These are phyloP conservation scores for Hyphochytrium catenoides DNA, from an alignment of 352 stramenopile genomes.

Conservation along the genomic window DNA sequence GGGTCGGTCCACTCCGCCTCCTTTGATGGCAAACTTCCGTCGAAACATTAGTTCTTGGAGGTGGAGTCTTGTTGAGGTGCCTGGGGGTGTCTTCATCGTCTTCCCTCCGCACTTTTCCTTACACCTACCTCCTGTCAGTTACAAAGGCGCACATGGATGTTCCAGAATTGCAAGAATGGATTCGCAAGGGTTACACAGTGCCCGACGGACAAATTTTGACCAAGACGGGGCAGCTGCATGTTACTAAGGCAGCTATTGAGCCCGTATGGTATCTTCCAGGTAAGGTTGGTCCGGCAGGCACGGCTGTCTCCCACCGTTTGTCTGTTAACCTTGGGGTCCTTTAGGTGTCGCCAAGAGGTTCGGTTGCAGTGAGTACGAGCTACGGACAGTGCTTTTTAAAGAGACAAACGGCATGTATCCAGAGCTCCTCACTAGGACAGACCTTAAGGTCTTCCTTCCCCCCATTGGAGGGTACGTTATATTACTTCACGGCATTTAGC, in stretches of 20 bases:
- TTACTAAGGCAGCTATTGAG: constrained; percentile 94
- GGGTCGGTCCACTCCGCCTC: background rate
- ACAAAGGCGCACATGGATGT: constrained; percentile 94
- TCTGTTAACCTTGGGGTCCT: too few relatives aligned
- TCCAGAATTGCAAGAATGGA: constrained; percentile 89
- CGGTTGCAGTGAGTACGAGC: constrained; percentile 76
- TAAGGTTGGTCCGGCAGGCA: too few relatives aligned
- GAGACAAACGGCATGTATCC: constrained; percentile 99
- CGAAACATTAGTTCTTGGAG: background rate
- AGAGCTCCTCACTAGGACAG: constrained; percentile 90
- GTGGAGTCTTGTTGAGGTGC: background rate
- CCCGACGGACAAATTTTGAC: constrained; percentile 89
- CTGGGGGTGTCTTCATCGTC: background rate
- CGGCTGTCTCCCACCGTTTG: too few relatives aligned
- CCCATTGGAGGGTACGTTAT: constrained; percentile 79
- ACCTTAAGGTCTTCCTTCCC: constrained; percentile 95
- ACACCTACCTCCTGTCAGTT: constrained; percentile 11
- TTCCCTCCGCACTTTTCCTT: background rate
- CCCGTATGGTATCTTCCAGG: constrained; percentile 97
- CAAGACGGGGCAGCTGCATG: constrained; percentile 61
- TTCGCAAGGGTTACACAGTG: constrained; percentile 73
- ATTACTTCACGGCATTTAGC: constrained; percentile 15
- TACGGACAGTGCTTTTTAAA: constrained; percentile 93
- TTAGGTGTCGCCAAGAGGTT: constrained; percentile 95
- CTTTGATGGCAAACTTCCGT: too few relatives aligned